Percentiles rank a stretch among this genome's conserved stretches.
Conservation (phyloP, 2,329 filamentous ascomycete species). For the Cladophialophora immunda region DNA sequence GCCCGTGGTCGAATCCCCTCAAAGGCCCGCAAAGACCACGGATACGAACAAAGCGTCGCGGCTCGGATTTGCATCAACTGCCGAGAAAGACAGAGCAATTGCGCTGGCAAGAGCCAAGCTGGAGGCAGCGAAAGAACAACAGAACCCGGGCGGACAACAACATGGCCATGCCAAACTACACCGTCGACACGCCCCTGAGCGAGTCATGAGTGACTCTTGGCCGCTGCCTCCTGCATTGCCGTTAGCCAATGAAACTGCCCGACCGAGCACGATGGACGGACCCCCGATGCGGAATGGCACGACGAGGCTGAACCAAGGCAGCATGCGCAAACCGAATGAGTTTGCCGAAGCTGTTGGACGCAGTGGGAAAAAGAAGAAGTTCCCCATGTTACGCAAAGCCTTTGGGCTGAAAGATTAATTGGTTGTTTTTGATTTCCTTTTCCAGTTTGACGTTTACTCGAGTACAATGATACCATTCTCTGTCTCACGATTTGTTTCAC, state of each 20-base stretch:
- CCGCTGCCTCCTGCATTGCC: conserved; percentile 51
- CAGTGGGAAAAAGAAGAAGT: conserved; percentile 56
- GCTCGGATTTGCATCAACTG: conserved; percentile 52
- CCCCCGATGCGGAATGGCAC: conserved; percentile 29
- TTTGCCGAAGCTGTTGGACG: conserved; percentile 37
- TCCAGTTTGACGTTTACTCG: neutral
- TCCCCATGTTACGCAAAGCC: conserved; percentile 54
- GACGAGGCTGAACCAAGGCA: conserved; percentile 32
- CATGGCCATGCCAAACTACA: conserved; percentile 54
- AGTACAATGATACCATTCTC: conserved; percentile 24
- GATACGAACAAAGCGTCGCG: conserved; percentile 64
- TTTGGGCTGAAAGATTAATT: conserved; percentile 51
- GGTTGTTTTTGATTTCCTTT: conserved; percentile 14
- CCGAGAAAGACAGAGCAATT: conserved; percentile 68
- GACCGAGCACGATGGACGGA: conserved; percentile 44
- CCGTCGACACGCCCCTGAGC: conserved; percentile 53
- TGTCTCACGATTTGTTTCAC: conserved; percentile 20
- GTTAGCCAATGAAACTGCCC: conserved; percentile 28
- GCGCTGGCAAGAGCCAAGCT: conserved; percentile 66
- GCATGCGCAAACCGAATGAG: conserved; percentile 32
- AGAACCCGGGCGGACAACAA: conserved; percentile 39
- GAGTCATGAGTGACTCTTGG: conserved; percentile 56
- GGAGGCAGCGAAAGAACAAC: conserved; percentile 37
- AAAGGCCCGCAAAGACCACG: conserved; percentile 54
- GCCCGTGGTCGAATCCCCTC: conserved; percentile 23